A percentile compares a stretch with the other conserved stretches of the same genome.
Evolutionary conservation across 1,284 basidiomycete genomes (phyloP).

Genomic region (Ustilago sp.): DNA sequence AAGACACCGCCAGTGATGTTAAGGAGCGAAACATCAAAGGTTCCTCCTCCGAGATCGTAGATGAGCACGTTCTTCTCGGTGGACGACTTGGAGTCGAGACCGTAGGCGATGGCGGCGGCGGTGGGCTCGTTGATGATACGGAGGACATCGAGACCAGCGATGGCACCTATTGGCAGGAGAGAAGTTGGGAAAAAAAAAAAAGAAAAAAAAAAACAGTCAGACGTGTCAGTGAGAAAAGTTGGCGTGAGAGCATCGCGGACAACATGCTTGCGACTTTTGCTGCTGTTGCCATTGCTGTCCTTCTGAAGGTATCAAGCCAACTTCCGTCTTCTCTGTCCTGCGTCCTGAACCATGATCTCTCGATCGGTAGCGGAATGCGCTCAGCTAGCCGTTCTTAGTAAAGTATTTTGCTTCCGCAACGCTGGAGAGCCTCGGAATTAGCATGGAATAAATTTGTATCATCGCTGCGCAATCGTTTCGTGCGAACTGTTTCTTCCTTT

Average conservation of each 20-base stretch:
- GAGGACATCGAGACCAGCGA: conserved; percentile 77
- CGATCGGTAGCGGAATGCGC: conserved; percentile 29
- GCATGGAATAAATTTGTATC: conserved; percentile 68
- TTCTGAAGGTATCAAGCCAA: background rate
- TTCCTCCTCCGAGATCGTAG: conserved; percentile 97
- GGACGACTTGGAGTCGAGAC: conserved; percentile 73
- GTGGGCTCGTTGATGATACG: conserved; percentile 78
- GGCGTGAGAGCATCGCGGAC: background rate
- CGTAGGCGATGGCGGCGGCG: conserved; percentile 72
- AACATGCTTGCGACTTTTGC: background rate
- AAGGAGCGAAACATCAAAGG: conserved; percentile 78
- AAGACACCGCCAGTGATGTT: conserved; percentile 77
- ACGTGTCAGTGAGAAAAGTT: conserved; percentile 10
- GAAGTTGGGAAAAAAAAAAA: conserved; percentile 3
- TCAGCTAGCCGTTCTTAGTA: conserved; percentile 65
- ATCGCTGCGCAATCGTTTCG: conserved; percentile 59
- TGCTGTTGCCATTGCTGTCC: conserved; percentile 4
- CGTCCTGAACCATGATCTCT: background rate
- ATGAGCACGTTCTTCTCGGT: conserved; percentile 95
- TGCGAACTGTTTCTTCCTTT: background rate
- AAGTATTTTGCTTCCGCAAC: conserved; percentile 53
- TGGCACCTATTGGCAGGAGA: conserved; percentile 71
- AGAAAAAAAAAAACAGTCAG: background rate
- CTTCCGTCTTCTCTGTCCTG: background rate
- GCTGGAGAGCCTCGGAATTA: conserved; percentile 66